Conservation (phyloP, 2,329 filamentous ascomycete species). For the Teratosphaeriaceae sp. region DNA sequence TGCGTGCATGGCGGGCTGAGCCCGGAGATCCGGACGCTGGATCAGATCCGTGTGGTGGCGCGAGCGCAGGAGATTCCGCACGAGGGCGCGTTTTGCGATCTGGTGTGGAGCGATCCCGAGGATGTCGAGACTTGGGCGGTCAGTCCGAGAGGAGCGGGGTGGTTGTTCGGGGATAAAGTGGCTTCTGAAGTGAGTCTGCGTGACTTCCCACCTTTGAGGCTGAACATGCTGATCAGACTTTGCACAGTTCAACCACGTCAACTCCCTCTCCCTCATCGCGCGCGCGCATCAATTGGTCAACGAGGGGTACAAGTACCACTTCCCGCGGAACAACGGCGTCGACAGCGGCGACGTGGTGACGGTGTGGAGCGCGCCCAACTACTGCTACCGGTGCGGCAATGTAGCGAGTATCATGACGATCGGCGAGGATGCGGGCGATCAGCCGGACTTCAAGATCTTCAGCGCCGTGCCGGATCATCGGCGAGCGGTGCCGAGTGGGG, state of each 20-base stretch:
- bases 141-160: slow-evolving; percentile 59
- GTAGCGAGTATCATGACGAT: slow-evolving; percentile 85
- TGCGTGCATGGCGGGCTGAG: slow-evolving; percentile 95
- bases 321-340: no score
- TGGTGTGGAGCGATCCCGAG: slow-evolving; percentile 97
- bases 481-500: slow-evolving; percentile 68
- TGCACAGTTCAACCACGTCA: slow-evolving; percentile 99
- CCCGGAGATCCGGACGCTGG: slow-evolving; percentile 90
- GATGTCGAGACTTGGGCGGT: slow-evolving; percentile 72
- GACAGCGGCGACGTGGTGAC: slow-evolving; percentile 97
- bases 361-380: no score
- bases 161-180: slow-evolving; percentile 69
- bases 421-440: slow-evolving; percentile 51
- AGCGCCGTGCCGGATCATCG: slow-evolving; percentile 81
- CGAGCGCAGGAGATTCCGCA: slow-evolving; percentile 98
- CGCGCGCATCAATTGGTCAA: slow-evolving; percentile 97
- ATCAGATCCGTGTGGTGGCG: slow-evolving; percentile 92
- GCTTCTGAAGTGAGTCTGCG: no score
- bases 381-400: slow-evolving; percentile 94
- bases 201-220: no score
- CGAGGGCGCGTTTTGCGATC: slow-evolving; percentile 95
- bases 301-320: slow-evolving; percentile 99
- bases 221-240: no score
- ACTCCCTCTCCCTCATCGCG: slow-evolving; percentile 90
- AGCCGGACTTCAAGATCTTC: slow-evolving; percentile 90